Percentiles rank a stretch among this genome's conserved stretches.
phyloP scores from a whole-genome alignment of 352 stramenopile species.

The Phytophthora aleatoria region DNA sequence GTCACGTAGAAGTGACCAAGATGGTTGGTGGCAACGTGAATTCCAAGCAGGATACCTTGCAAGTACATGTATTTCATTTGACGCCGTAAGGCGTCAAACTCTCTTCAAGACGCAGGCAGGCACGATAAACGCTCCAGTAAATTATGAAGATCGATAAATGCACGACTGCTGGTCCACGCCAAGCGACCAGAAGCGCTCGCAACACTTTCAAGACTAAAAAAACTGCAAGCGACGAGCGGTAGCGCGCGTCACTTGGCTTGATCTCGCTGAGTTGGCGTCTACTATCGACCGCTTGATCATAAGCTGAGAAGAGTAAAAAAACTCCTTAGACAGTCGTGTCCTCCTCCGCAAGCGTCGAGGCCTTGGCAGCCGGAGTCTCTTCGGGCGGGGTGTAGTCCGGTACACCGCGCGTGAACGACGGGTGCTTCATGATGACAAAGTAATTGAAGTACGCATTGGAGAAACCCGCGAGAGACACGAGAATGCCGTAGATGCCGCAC shows the following conservation, averaged over 20 bases:
- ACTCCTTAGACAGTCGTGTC: slow-evolving; percentile 44
- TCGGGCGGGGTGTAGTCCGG: slow-evolving; percentile 82
- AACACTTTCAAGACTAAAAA: slow-evolving; percentile 9
- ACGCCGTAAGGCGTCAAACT: too few relatives aligned
- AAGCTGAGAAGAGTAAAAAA: slow-evolving; percentile 5
- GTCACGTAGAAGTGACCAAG: slow-evolving; percentile 48
- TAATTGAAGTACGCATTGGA: slow-evolving; percentile 91
- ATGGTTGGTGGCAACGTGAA: slow-evolving; percentile 52
- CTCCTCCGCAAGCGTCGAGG: slow-evolving; percentile 23
- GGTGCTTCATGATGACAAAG: slow-evolving; percentile 90
- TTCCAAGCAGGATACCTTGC: slow-evolving; percentile 20
- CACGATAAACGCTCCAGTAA: slow-evolving; percentile 32
- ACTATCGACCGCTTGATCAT: slow-evolving; percentile 15
- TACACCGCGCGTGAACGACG: slow-evolving; percentile 83
- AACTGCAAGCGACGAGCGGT: slow-evolving; percentile 4
- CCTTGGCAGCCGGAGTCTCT: slow-evolving; percentile 42
- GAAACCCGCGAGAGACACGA: slow-evolving; percentile 80
- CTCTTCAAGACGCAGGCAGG: neutral
- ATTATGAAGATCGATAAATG: slow-evolving; percentile 39
- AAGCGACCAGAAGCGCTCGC: slow-evolving; percentile 5
- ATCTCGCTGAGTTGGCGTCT: slow-evolving; percentile 2
- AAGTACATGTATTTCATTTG: too few relatives aligned
- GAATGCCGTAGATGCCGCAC: slow-evolving; percentile 78
- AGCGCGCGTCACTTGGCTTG: slow-evolving; percentile 1
- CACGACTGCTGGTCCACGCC: slow-evolving; percentile 18